Evolutionary conservation across 2,329 filamentous ascomycete genomes (phyloP).

Genomic region (Gaeumannomyces sp.): DNA sequence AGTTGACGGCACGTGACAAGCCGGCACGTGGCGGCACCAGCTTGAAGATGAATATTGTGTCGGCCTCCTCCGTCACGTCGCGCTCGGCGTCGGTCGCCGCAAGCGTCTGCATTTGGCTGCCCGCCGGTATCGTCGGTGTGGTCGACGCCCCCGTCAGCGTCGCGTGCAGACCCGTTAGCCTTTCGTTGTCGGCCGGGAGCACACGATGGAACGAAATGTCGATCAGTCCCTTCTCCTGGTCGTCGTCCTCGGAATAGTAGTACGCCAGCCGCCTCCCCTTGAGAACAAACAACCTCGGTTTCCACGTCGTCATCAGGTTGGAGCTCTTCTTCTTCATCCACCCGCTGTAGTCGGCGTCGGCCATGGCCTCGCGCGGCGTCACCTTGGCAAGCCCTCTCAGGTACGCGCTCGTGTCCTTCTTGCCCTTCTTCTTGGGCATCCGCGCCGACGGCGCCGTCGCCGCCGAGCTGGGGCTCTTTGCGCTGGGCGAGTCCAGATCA

Average conservation of each 20-base stretch:
- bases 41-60: constrained; percentile 95
- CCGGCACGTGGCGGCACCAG: constrained; percentile 85
- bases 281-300: constrained; percentile 89
- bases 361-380: constrained; percentile 74
- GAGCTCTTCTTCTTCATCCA: constrained; percentile 99
- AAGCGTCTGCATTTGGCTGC: constrained; percentile 39
- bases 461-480: constrained; percentile 47
- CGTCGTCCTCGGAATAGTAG: constrained; percentile 91
- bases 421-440: constrained; percentile 61
- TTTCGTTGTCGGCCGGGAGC: constrained; percentile 87
- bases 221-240: constrained; percentile 89
- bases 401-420: constrained; percentile 94
- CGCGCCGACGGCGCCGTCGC: constrained; percentile 42
- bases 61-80: constrained; percentile 34
- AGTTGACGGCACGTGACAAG: constrained; percentile 85
- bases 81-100: constrained; percentile 42
- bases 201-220: constrained; percentile 97
- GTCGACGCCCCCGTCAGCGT: constrained; percentile 81
- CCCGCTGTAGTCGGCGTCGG: constrained; percentile 83
- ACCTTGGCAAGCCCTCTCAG: constrained; percentile 79
- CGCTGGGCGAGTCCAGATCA: constrained; percentile 69
- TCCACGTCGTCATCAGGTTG: constrained; percentile 96
- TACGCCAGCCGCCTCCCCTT: constrained; percentile 88
- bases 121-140: constrained; percentile 50
- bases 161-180: constrained; percentile 83